A percentile compares a stretch with the other conserved stretches of the same genome.
phyloP scores from a whole-genome alignment of 163 green algal genomes.

The Scenedesmus sp. region DNA sequence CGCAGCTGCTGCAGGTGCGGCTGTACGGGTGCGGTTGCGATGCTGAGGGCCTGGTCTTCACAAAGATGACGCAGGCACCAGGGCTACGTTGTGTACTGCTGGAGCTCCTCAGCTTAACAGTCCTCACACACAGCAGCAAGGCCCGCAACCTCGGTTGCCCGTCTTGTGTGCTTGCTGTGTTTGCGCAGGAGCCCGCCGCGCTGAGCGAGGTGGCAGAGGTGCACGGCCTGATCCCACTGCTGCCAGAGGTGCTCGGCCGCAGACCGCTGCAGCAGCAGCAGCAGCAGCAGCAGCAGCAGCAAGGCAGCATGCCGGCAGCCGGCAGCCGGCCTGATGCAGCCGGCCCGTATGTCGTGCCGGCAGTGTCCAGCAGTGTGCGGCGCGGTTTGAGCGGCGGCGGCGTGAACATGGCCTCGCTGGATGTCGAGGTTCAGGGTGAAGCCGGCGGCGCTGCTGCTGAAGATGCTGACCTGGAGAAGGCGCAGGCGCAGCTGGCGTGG shows the following conservation, averaged over 20 bases:
- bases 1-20: neutral
- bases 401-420: neutral
- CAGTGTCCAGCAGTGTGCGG: neutral
- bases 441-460: neutral
- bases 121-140: too few species aligned
- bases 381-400: neutral
- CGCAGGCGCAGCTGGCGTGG: conserved; percentile 45
- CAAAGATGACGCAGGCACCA: neutral
- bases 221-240: neutral
- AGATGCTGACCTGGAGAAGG: conserved; percentile 5
- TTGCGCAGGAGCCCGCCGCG: too few species aligned
- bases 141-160: too few species aligned
- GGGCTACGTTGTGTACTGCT: neutral
- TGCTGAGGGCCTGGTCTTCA: neutral
- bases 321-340: neutral
- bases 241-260: conserved; percentile 25
- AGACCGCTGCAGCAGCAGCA: neutral
- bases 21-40: neutral
- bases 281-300: neutral
- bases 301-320: neutral
- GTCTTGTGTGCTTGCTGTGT: too few species aligned
- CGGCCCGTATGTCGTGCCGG: neutral
- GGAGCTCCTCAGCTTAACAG: too few species aligned
- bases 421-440: neutral
- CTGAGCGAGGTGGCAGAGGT: conserved; percentile 12